Evolutionary conservation across 805 yeast species (phyloP), one percentile per base, ranked within the genome.

Genomic region (Ogataea paradorogensis): DNA sequence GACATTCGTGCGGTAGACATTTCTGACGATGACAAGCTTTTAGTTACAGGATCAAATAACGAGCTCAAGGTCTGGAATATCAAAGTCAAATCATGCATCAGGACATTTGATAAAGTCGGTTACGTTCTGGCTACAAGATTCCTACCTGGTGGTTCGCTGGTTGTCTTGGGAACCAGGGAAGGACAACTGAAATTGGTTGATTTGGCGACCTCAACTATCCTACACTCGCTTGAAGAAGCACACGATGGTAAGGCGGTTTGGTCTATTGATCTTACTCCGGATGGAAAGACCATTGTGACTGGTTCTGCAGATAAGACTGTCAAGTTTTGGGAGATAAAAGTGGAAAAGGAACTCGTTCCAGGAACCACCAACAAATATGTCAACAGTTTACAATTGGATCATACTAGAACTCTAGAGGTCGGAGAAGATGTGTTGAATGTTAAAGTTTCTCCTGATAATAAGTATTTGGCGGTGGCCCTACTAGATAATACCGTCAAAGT

Each of bases 401-500:
- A 89, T 56, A 76, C 78, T 10, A 87, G 84, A 47, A 88, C 95
- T 2, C 67, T 95, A 41, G 96, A 93, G 60, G 66, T 93, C 38
- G 74, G 73, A 33, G 99, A 93, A 50, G 98, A 91, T 52, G 82
- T 93, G 6, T 67, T 93, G 37, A 68, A 85, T 30, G 85, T 93
- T 7, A 79, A 72, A 48, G 72, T 91, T 15, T 86, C 96, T 0
- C 88, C 95, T 3, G 93, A 88, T 56, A 68, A 78, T 38, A 84
- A 74, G 58, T 78, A 71, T 44, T 63, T 93, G 40, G 95, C 97
- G 5, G 84, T 85, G 5, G 84, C 97, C 1, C 67, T 93, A 40
- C 70, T 91, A 50, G 96, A 93, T 61, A 89, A 84, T 59, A 93
- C 96, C n/a, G 96, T 93, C 31, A 95, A 93, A 64, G 93, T 93